Base-by-base conservation (phyloP, 352 stramenopile genomes). In the Phytophthora sojae region DNA sequence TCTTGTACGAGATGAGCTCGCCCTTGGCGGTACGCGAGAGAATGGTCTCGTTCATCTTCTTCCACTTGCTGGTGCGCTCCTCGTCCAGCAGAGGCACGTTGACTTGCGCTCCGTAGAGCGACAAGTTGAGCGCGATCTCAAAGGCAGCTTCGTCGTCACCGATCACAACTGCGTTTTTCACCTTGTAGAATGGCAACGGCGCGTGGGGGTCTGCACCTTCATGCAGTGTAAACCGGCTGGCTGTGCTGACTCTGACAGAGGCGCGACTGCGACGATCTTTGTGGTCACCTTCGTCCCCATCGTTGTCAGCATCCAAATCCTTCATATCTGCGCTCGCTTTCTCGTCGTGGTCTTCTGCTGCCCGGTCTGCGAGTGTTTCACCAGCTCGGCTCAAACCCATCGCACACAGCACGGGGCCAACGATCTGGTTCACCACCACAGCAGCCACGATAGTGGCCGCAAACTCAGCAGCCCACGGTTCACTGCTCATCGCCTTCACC, bases 351-450 rank as follows among this genome's bases (percentile, higher is more conserved):
- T n/a, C 37, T n/a, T 6, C 35, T 6, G 35, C 35, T 17, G 14
- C 4, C 14, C 35, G 35, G 35, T 44, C 35, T 6, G 68, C 63
- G 49, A 77, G 53, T 11, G 65, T 86, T 57, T 92, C 85, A 25
- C 85, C 85, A 7, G 85, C 80, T 21, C 69, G 76, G 53, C 71
- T 75, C 42, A 91, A 76, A 6, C 85, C 85, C 30, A 90, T 78
- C 0, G 82, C 69, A 53, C 85, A 92, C 3, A 90, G 54, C 55
- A 90, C 82, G 0, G 85, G 85, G 1, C 84, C 84, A 25, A 92
- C 77, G 57, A 92, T 89, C 61, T 92, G 85, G 65, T 90, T 91
- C 52, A 92, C 77, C 37, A 92, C 82, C 30, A 92, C 77, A 1
- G 85, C 85, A 2, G 82, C 81, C 26, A 92, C 80, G 54, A 92